Conservation (phyloP, 495 filamentous ascomycete genomes). For the Penicillium cinerascens region DNA sequence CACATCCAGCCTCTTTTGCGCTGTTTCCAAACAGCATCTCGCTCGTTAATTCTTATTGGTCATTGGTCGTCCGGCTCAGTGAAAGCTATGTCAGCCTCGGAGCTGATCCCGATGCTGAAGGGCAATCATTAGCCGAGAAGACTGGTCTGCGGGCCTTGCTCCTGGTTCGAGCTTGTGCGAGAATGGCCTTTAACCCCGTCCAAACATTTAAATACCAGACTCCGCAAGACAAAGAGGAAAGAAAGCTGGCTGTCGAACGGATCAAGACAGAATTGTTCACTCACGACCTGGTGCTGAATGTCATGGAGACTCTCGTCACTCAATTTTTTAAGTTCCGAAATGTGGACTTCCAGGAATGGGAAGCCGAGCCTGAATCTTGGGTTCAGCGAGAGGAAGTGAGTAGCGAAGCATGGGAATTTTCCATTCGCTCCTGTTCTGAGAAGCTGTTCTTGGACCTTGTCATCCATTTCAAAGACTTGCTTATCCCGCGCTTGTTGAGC, state of each 20-base stretch:
- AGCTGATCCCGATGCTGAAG: constrained; percentile 47
- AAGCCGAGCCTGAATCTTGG: constrained; percentile 91
- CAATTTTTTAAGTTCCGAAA: constrained; percentile 86
- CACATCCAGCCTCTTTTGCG: constrained; percentile 75
- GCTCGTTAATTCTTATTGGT: constrained; percentile 80
- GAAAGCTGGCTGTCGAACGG: constrained; percentile 56
- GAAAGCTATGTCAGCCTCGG: constrained; percentile 58
- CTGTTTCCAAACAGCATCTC: constrained; percentile 71
- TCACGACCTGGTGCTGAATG: constrained; percentile 66
- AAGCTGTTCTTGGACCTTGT: constrained; percentile 90
- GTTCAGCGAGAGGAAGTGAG: constrained; percentile 76
- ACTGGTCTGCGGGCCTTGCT: constrained; percentile 77
- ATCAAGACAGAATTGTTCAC: constrained; percentile 72
- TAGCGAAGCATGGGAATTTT: constrained; percentile 80
- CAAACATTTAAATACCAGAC: constrained; percentile 80
- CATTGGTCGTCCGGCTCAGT: constrained; percentile 68
- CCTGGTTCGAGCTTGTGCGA: constrained; percentile 76
- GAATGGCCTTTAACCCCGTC: constrained; percentile 74
- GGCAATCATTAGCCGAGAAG: constrained; percentile 63
- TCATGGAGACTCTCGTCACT: constrained; percentile 79
- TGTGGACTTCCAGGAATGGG: constrained; percentile 83
- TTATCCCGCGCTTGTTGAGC: constrained; percentile 68
- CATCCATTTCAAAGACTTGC: constrained; percentile 75
- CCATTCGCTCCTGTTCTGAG: constrained; percentile 85
- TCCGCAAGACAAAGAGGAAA: constrained; percentile 64